A percentile compares a stretch with the other conserved stretches of the same genome.
Evolutionary conservation across 306 rosid genomes (phyloP).

Genomic region (Ziziphus jujuba): DNA sequence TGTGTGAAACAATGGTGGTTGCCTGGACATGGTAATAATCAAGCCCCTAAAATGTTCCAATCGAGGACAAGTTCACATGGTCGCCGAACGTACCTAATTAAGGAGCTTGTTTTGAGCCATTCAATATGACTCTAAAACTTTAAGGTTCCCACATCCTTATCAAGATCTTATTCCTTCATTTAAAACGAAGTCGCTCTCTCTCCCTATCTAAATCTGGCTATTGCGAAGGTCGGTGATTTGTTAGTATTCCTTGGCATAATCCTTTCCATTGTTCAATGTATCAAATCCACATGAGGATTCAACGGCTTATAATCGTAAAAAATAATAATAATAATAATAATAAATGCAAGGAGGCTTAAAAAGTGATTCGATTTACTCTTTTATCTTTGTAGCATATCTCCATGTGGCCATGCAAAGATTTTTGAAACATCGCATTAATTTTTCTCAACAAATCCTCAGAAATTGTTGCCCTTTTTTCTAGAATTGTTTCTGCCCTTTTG

Average conservation of each 20-base stretch:
- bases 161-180: constrained; percentile 39
- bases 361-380: constrained; percentile 14
- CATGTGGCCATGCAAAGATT: not conserved
- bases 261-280: constrained; percentile 30
- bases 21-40: not conserved
- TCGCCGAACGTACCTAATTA: constrained; percentile 17
- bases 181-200: constrained; percentile 10
- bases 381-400: not conserved
- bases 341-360: constrained; percentile 4
- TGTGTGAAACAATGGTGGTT: no score
- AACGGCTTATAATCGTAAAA: constrained; percentile 23
- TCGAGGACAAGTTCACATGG: constrained; percentile 25
- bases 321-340: no score
- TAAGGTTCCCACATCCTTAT: constrained; percentile 37
- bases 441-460: constrained; percentile 30
- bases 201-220: constrained; percentile 2
- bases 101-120: constrained; percentile 16
- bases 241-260: constrained; percentile 1
- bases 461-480: constrained; percentile 18
- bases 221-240: constrained; percentile 1
- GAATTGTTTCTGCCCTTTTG: not conserved
- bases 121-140: constrained; percentile 18
- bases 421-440: constrained; percentile 21
- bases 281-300: constrained; percentile 43
- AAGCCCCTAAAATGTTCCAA: not conserved